Percentiles rank a stretch among this genome's conserved stretches.
Conservation (phyloP, 345 rosid species). For the Cardiospermum halicacabum region DNA sequence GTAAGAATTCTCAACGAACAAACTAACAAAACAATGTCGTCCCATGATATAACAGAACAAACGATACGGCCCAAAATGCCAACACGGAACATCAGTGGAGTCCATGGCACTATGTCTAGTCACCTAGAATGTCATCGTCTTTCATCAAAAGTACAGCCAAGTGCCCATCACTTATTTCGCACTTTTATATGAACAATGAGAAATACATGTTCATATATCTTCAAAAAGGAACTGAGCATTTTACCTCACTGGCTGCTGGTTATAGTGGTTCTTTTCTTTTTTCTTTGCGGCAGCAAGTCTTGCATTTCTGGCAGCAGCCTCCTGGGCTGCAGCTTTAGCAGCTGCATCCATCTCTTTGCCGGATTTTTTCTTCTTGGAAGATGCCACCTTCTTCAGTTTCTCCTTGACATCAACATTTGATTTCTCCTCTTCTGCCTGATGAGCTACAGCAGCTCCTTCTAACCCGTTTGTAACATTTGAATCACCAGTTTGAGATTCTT, state of each 20-base stretch:
- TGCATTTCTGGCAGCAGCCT: conserved; percentile 72
- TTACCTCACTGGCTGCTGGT: conserved; percentile 71
- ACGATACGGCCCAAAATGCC: conserved; percentile 19
- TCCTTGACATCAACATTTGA: conserved; percentile 51
- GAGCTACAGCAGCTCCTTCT: conserved; percentile 27
- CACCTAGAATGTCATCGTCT: conserved; percentile 21
- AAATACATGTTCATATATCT: conserved; percentile 25
- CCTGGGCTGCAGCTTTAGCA: conserved; percentile 60
- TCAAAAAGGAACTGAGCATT: not conserved
- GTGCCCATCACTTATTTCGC: conserved; percentile 18
- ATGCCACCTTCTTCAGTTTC: conserved; percentile 49
- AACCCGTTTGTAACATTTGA: conserved; percentile 22
- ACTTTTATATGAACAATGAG: conserved; percentile 31
- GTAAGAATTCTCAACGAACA: conserved; percentile 21
- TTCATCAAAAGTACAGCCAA: conserved; percentile 6
- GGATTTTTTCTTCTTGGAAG: conserved; percentile 58
- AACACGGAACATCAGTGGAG: not conserved
- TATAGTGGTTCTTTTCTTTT: conserved; percentile 72
- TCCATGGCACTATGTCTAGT: conserved; percentile 17
- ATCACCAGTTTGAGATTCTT: conserved; percentile 33
- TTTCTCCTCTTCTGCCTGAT: conserved; percentile 35
- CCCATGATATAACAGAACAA: conserved; percentile 21
- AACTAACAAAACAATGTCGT: conserved; percentile 23
- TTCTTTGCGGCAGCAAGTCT: conserved; percentile 76
- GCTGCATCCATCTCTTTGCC: conserved; percentile 59